phyloP scores from a whole-genome alignment of 2,329 filamentous ascomycete genomes.

The Xylariaceae sp. region DNA sequence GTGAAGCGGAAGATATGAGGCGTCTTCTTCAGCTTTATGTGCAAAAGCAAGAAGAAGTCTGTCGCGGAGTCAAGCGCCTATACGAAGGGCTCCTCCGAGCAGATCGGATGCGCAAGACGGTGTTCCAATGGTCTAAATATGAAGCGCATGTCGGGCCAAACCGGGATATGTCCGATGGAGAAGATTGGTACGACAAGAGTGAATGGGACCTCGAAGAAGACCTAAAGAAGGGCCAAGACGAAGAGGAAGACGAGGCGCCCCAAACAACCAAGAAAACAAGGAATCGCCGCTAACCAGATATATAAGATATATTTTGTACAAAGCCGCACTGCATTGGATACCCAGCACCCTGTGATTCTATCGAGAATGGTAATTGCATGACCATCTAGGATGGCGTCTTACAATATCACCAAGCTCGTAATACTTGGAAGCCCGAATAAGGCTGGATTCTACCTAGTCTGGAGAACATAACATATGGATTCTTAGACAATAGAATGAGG shows the following conservation, averaged over 20 bases:
- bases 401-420: background rate
- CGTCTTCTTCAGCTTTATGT: conserved; percentile 71
- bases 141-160: conserved; percentile 66
- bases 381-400: background rate
- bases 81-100: conserved; percentile 68
- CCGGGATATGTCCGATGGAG: conserved; percentile 77
- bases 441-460: background rate
- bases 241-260: conserved; percentile 71
- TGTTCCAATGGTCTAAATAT: conserved; percentile 72
- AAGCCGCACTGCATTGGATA: conserved; percentile 16
- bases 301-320: conserved; percentile 3
- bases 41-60: conserved; percentile 82
- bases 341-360: conserved; percentile 6
- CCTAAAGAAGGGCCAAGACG: conserved; percentile 75
- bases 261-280: conserved; percentile 59
- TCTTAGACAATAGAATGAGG: background rate
- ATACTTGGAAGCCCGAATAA: background rate
- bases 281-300: conserved; percentile 43
- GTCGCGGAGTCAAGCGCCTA: conserved; percentile 63
- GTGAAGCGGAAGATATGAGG: conserved; percentile 74
- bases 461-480: background rate
- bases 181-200: conserved; percentile 84
- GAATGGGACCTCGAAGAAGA: conserved; percentile 73
- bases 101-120: conserved; percentile 65
- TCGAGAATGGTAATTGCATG: background rate